These are phyloP conservation scores for Trichophyton mentagrophytes DNA, from an alignment of 2,329 filamentous ascomycete genomes.

Conservation along the genomic window DNA sequence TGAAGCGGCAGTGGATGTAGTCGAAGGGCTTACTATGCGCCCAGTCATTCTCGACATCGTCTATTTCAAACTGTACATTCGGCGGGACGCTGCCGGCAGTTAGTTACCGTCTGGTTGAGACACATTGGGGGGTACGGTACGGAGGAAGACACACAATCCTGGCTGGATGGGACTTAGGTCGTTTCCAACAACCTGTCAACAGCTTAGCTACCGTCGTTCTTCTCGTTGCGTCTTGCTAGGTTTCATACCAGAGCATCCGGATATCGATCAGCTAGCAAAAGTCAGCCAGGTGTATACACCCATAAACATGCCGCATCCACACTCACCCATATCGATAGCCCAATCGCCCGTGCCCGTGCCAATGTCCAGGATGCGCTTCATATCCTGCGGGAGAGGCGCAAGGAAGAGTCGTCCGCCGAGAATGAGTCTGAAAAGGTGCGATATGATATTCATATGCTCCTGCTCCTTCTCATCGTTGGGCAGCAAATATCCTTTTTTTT, in stretches of 20 bases:
- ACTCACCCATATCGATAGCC: conserved; percentile 28
- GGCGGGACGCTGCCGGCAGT: conserved; percentile 38
- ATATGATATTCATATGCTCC: conserved; percentile 26
- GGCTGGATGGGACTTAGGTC: conserved; percentile 13
- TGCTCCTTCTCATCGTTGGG: conserved; percentile 27
- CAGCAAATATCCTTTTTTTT: conserved; percentile 17
- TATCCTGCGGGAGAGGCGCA: conserved; percentile 25
- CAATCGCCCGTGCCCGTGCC: conserved; percentile 35
- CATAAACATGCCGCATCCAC: background rate
- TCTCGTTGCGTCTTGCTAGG: background rate
- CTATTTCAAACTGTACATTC: conserved; percentile 49
- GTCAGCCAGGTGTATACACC: background rate
- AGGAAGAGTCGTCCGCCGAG: conserved; percentile 26
- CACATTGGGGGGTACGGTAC: conserved; percentile 11
- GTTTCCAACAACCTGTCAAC: conserved; percentile 11
- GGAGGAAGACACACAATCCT: conserved; percentile 11
- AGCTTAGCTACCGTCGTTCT: background rate
- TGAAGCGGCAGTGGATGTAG: conserved; percentile 42
- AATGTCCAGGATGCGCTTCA: conserved; percentile 38
- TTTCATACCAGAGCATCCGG: background rate
- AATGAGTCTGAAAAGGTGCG: conserved; percentile 26
- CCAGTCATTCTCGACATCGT: conserved; percentile 51
- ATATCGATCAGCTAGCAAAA: background rate
- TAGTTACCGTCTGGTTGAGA: conserved; percentile 10
- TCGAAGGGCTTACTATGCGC: conserved; percentile 42